These are phyloP conservation scores for Candida palmyrensis DNA, from an alignment of 805 yeast species.

Conservation along the genomic window DNA sequence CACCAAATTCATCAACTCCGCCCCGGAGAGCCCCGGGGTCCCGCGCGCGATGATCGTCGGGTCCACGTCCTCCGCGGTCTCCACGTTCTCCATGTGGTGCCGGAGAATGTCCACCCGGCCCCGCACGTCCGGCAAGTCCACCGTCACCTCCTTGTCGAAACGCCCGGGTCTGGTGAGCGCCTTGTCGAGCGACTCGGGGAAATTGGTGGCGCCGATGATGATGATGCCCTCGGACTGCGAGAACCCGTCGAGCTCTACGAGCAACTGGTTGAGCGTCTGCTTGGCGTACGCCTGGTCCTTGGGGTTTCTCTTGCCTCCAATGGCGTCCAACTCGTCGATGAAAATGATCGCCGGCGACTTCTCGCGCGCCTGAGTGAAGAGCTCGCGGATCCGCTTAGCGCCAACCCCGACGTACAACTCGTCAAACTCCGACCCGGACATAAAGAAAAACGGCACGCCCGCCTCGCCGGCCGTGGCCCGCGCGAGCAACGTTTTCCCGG, in stretches of 20 bases:
- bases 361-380: slow-evolving; percentile 87
- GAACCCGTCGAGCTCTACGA: slow-evolving; percentile 94
- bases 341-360: slow-evolving; percentile 96
- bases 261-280: slow-evolving; percentile 91
- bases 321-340: slow-evolving; percentile 97
- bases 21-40: slow-evolving; percentile 98
- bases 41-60: slow-evolving; percentile 91
- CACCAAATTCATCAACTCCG: slow-evolving; percentile 90
- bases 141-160: slow-evolving; percentile 92
- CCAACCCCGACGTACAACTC: slow-evolving; percentile 99
- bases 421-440: slow-evolving; percentile 98
- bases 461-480: slow-evolving; percentile 99
- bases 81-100: slow-evolving; percentile 90
- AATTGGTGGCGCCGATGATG: slow-evolving; percentile 96
- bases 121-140: slow-evolving; percentile 95
- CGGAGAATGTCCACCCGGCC: slow-evolving; percentile 91
- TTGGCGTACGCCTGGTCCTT: slow-evolving; percentile 97
- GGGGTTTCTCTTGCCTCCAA: slow-evolving; percentile 97
- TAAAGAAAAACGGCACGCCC: slow-evolving; percentile 96
- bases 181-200: slow-evolving; percentile 94
- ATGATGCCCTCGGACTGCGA: slow-evolving; percentile 90
- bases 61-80: slow-evolving; percentile 79
- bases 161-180: slow-evolving; percentile 98
- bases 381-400: slow-evolving; percentile 94
- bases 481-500: slow-evolving; percentile 95